Conservation (phyloP, 1,284 basidiomycete genomes). For the Taiwanofungus camphoratus region DNA sequence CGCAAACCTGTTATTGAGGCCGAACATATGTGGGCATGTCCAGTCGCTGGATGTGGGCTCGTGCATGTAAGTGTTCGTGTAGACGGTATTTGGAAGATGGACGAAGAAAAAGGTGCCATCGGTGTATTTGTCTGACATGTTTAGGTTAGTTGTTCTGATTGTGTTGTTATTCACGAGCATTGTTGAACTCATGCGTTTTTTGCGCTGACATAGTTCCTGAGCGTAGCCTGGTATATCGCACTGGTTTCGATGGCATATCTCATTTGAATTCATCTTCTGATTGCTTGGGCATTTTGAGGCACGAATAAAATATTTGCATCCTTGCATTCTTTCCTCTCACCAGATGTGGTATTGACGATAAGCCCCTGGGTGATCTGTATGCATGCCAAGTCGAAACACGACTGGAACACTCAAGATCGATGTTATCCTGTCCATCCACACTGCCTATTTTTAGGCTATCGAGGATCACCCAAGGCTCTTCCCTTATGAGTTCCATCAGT, state of each 20-base stretch:
- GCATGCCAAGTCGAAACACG: too few species aligned
- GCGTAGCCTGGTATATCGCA: too few species aligned
- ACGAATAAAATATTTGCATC: not conserved
- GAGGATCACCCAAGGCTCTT: too few species aligned
- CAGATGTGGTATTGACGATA: not conserved
- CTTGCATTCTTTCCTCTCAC: not conserved
- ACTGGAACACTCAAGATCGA: too few species aligned
- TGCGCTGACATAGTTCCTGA: too few species aligned
- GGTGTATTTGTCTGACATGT: constrained; percentile 36
- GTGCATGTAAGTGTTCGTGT: constrained; percentile 50
- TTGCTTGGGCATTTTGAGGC: too few species aligned
- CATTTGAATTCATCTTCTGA: too few species aligned
- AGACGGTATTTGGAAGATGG: constrained; percentile 46
- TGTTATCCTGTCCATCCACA: too few species aligned
- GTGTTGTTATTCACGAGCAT: not conserved
- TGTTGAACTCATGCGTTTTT: not conserved
- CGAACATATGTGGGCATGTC: constrained; percentile 54
- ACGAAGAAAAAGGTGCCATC: constrained; percentile 38
- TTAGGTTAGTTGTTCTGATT: not conserved
- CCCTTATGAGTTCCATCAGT: too few species aligned
- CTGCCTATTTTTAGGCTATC: too few species aligned
- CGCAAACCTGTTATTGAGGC: constrained; percentile 34
- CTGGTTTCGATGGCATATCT: too few species aligned
- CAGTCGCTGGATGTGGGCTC: constrained; percentile 48
- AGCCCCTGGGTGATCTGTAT: not conserved